Percentiles rank a stretch among this genome's conserved stretches.
phyloP scores from a whole-genome alignment of 2,329 filamentous ascomycete species.

The Colletotrichum navitas region DNA sequence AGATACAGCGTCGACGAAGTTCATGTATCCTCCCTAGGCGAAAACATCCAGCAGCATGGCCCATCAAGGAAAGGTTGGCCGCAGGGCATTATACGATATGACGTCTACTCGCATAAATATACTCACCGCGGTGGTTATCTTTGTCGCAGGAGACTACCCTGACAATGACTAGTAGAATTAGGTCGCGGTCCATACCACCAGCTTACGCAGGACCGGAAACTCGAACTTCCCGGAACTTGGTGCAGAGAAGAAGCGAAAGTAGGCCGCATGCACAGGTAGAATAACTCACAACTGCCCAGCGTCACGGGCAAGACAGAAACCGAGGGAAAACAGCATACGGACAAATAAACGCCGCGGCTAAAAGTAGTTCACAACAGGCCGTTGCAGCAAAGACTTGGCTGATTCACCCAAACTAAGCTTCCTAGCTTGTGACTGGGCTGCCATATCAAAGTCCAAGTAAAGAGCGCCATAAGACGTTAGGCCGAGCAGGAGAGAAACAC shows the following conservation, averaged over 20 bases:
- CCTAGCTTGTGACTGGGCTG: background rate
- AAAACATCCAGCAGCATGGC: background rate
- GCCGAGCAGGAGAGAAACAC: background rate
- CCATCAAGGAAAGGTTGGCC: background rate
- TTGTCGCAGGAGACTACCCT: background rate
- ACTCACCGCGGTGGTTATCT: background rate
- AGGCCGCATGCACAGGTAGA: too few species aligned
- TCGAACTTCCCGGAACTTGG: background rate
- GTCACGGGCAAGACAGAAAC: background rate
- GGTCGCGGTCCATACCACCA: background rate
- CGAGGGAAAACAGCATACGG: too few species aligned
- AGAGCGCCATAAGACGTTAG: background rate
- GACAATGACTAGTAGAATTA: too few species aligned
- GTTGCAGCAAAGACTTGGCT: background rate
- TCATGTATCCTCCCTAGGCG: background rate
- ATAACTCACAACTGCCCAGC: background rate
- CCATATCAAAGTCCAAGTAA: background rate
- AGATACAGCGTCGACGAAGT: background rate
- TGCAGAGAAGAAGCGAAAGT: background rate
- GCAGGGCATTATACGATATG: background rate
- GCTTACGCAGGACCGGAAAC: background rate
- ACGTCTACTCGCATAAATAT: background rate
- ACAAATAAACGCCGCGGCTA: background rate
- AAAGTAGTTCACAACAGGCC: background rate
- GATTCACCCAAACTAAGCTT: too few species aligned